These are phyloP conservation scores for Ceratobasidium sp. DNA, from an alignment of 1,284 basidiomycete genomes.

Conservation along the genomic window DNA sequence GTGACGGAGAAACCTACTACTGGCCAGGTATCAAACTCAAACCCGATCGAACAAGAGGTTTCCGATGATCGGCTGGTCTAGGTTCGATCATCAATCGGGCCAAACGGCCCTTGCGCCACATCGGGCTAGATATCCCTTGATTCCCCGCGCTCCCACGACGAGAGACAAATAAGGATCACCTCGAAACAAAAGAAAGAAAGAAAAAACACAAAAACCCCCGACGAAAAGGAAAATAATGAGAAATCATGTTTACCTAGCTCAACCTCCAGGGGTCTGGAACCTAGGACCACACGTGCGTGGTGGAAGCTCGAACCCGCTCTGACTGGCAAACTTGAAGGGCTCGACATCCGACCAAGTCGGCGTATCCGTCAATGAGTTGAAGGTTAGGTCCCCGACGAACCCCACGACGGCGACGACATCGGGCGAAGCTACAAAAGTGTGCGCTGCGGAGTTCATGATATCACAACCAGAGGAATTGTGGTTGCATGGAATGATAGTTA, in stretches of 20 bases:
- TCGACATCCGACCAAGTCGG: constrained; percentile 93
- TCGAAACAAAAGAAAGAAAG: not conserved
- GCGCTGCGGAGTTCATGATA: constrained; percentile 98
- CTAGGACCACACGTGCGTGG: constrained; percentile 96
- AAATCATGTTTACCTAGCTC: constrained; percentile 56
- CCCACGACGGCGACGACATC: constrained; percentile 98
- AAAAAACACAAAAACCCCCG: not conserved
- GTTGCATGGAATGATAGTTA: constrained; percentile 99
- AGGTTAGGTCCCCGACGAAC: constrained; percentile 92
- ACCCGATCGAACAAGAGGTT: not conserved
- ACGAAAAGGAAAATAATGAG: not conserved
- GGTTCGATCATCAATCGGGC: constrained; percentile 21
- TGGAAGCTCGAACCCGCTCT: constrained; percentile 91
- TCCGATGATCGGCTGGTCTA: no score
- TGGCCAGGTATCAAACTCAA: not conserved
- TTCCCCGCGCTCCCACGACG: no score
- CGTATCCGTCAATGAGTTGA: constrained; percentile 96
- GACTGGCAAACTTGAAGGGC: constrained; percentile 95
- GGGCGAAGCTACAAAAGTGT: constrained; percentile 98
- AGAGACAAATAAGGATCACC: not conserved
- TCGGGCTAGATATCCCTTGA: not conserved
- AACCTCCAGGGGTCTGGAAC: constrained; percentile 91
- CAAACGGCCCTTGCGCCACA: not conserved
- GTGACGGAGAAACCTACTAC: no score
- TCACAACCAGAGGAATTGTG: constrained; percentile 99